Percentiles rank a stretch among this genome's conserved stretches.
phyloP scores from a whole-genome alignment of 768 basidiomycete species.

The Roridomyces roridus region DNA sequence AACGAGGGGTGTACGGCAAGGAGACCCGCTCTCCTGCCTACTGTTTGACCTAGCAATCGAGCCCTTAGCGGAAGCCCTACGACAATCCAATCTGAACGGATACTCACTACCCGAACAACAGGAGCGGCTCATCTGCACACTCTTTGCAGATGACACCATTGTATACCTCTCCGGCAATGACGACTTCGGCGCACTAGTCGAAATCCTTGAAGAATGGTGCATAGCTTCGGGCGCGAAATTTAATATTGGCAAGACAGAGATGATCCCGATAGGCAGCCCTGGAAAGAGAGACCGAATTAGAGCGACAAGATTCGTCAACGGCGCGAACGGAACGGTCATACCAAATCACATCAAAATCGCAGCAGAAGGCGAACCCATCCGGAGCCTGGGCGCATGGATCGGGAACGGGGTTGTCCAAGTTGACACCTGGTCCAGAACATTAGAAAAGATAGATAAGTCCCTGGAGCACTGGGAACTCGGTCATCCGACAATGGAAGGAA shows the following conservation, averaged over 20 bases:
- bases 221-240: conserved; percentile 44
- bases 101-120: conserved; percentile 20
- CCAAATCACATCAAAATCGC: conserved; percentile 32
- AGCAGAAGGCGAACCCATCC: conserved; percentile 29
- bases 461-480: conserved; percentile 32
- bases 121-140: conserved; percentile 33
- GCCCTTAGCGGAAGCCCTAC: conserved; percentile 36
- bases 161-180: conserved; percentile 38
- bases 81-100: conserved; percentile 35
- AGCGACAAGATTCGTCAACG: not conserved
- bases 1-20: conserved; percentile 30
- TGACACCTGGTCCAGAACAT: conserved; percentile 29
- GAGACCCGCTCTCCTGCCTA: conserved; percentile 44
- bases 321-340: conserved; percentile 8
- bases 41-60: conserved; percentile 49
- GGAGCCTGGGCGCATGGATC: conserved; percentile 39
- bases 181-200: conserved; percentile 25
- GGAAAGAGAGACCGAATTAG: conserved; percentile 18
- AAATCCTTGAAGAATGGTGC: conserved; percentile 45
- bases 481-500: conserved; percentile 36
- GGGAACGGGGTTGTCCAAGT: conserved; percentile 34
- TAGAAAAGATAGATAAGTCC: conserved; percentile 31
- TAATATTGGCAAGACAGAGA: conserved; percentile 45
- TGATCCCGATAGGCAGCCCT: conserved; percentile 38
- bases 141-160: conserved; percentile 50